Percentiles rank a stretch among this genome's conserved stretches.
phyloP scores from a whole-genome alignment of 768 basidiomycete species.

The Trametes elegans region DNA sequence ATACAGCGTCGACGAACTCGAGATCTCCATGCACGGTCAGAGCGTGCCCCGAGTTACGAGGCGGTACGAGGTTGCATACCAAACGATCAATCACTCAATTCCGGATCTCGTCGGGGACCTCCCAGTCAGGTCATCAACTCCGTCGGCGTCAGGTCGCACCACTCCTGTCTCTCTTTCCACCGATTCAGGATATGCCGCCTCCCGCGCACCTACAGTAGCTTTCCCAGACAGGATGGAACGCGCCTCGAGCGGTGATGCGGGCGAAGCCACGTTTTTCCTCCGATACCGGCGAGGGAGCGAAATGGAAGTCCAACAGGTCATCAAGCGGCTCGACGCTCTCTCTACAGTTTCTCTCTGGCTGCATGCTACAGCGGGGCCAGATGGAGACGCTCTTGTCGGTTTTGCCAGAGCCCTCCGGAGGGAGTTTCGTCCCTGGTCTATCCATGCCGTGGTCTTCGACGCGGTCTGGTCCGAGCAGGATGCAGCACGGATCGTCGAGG shows the following conservation, averaged over 20 bases:
- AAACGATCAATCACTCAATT: constrained; percentile 6
- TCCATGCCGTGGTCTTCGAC: constrained; percentile 30
- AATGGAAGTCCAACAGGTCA: constrained; percentile 17
- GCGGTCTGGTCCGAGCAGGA: constrained; percentile 13
- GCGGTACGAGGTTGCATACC: constrained; percentile 23
- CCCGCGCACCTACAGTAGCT: too few relatives aligned
- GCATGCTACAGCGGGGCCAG: constrained; percentile 26
- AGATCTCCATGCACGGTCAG: constrained; percentile 16
- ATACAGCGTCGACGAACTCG: constrained; percentile 21
- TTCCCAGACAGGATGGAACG: too few relatives aligned
- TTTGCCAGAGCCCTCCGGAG: constrained; percentile 30
- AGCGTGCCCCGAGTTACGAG: constrained; percentile 14
- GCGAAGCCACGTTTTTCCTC: too few relatives aligned
- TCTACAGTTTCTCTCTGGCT: constrained; percentile 29
- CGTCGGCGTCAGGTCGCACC: too few relatives aligned
- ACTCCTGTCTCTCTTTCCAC: too few relatives aligned
- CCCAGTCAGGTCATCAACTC: too few relatives aligned
- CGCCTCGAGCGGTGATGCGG: too few relatives aligned
- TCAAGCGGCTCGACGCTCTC: constrained; percentile 14
- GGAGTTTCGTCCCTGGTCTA: constrained; percentile 33
- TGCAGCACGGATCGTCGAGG: neutral
- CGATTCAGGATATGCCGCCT: too few relatives aligned
- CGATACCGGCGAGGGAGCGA: constrained; percentile 21
- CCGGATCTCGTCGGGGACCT: too few relatives aligned
- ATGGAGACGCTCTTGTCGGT: constrained; percentile 34